Percentiles rank a stretch among this genome's conserved stretches.
Evolutionary conservation across 208 protist genomes (phyloP).

Genomic region (Trypanosoma platydactyli): DNA sequence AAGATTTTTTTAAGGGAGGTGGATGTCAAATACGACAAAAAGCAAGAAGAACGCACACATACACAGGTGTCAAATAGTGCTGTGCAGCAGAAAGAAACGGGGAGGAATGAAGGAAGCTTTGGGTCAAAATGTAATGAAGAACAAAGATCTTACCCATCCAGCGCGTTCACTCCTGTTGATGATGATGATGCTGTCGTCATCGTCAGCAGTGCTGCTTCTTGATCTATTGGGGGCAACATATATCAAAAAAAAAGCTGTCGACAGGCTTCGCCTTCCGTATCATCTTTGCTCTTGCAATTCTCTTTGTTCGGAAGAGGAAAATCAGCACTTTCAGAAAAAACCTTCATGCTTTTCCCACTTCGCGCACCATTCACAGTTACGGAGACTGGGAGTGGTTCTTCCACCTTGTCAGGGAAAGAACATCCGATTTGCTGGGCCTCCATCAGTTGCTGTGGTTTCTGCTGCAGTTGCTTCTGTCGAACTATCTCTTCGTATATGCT

Average conservation of each 20-base stretch:
- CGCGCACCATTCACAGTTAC: neutral
- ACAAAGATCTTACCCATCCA: no score
- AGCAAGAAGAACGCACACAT: no score
- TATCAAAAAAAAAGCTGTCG: constrained; percentile 10
- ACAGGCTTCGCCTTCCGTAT: neutral
- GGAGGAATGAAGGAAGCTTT: no score
- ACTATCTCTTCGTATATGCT: constrained; percentile 34
- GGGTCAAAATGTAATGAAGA: no score
- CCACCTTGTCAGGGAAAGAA: neutral
- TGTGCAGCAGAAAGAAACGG: no score
- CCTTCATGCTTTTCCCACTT: neutral
- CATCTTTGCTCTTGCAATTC: neutral
- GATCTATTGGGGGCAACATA: neutral
- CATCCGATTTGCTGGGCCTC: neutral
- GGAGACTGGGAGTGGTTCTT: neutral
- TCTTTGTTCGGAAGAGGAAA: neutral
- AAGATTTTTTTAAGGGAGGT: no score
- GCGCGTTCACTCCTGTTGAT: no score
- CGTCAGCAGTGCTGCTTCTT: no score
- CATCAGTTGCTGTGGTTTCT: neutral
- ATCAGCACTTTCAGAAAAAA: neutral
- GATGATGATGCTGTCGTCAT: neutral
- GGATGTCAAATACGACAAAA: no score
- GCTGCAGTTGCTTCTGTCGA: constrained; percentile 9
- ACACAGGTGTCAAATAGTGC: no score